Conservation (phyloP, 805 yeast genomes). For the Wickerhamiella allomyrinae region DNA sequence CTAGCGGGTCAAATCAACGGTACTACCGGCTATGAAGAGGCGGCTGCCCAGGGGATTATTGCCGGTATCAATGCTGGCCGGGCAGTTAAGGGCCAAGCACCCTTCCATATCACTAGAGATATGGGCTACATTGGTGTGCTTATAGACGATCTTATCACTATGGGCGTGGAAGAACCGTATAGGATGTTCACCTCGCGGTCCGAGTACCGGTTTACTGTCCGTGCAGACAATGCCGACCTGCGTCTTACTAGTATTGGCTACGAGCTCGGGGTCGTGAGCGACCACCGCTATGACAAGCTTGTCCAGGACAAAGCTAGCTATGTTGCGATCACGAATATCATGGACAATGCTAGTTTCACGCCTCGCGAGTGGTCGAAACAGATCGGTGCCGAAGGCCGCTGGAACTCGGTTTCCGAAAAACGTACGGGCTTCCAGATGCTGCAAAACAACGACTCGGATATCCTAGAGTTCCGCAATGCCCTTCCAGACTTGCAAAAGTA, state of each 20-base stretch:
- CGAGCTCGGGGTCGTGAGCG: constrained; percentile 49
- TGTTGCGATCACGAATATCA: constrained; percentile 31
- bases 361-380: constrained; percentile 49
- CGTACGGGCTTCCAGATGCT: constrained; percentile 20
- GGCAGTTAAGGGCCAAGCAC: constrained; percentile 26
- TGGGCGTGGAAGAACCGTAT: constrained; percentile 94
- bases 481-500: constrained; percentile 27
- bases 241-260: constrained; percentile 63
- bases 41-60: constrained; percentile 89
- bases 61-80: constrained; percentile 96
- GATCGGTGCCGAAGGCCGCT: constrained; percentile 25
- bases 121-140: constrained; percentile 88
- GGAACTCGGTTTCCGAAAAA: constrained; percentile 40
- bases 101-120: constrained; percentile 48
- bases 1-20: constrained; percentile 98
- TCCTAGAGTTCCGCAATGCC: constrained; percentile 29
- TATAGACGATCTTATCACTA: constrained; percentile 84
- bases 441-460: constrained; percentile 51
- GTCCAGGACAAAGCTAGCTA: constrained; percentile 32
- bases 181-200: constrained; percentile 96
- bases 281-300: constrained; percentile 40
- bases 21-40: constrained; percentile 98
- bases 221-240: constrained; percentile 89
- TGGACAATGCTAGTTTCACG: constrained; percentile 34
- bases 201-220: constrained; percentile 76